These are phyloP conservation scores for Aspergillus bombycis DNA, from an alignment of 2,329 filamentous ascomycete genomes.

Conservation along the genomic window DNA sequence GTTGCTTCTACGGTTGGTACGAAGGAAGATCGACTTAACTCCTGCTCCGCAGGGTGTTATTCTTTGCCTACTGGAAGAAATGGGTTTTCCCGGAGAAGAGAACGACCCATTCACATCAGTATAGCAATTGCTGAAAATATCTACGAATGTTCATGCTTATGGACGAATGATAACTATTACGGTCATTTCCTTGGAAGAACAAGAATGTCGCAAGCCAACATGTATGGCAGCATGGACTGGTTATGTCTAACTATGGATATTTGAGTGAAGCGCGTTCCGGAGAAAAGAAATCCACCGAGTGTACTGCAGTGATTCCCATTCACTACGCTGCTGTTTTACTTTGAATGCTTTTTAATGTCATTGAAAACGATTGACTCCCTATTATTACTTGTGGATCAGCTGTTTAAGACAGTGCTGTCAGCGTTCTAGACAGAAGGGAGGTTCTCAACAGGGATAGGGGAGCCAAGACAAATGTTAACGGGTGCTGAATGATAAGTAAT, in stretches of 20 bases:
- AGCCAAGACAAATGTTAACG: too few species aligned
- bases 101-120: not conserved
- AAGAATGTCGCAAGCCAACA: not conserved
- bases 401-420: not conserved
- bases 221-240: not conserved
- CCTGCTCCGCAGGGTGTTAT: not conserved
- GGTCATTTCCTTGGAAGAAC: not conserved
- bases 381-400: not conserved
- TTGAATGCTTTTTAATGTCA: not conserved
- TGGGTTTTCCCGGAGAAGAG: too few species aligned
- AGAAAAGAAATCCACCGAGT: too few species aligned
- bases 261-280: not conserved
- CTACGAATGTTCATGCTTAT: not conserved
- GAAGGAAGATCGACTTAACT: not conserved
- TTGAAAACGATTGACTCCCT: not conserved
- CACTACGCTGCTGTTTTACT: not conserved
- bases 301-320: not conserved
- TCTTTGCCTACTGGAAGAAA: not conserved
- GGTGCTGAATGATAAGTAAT: not conserved
- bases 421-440: not conserved
- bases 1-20: not conserved
- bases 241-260: not conserved
- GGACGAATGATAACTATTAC: not conserved
- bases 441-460: not conserved
- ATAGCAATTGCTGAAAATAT: not conserved